These are phyloP conservation scores for Penicillium paradoxum DNA, from an alignment of 495 filamentous ascomycete species.

Conservation along the genomic window DNA sequence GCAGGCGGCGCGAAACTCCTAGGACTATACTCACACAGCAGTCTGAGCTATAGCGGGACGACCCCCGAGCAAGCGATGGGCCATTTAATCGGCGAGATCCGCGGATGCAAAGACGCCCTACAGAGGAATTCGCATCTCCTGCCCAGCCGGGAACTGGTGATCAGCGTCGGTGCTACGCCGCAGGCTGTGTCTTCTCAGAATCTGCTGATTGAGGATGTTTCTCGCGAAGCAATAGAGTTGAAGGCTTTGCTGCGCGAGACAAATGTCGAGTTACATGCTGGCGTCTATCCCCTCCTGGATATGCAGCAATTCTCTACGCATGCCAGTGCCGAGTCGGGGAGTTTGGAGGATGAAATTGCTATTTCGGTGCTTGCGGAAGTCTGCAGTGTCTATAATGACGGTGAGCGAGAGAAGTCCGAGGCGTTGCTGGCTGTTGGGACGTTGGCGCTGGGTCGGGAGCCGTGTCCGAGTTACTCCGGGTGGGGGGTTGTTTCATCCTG, in stretches of 20 bases:
- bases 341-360: slow-evolving; percentile 54
- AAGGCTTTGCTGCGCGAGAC: slow-evolving; percentile 21
- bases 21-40: slow-evolving; percentile 77
- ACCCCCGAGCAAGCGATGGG: slow-evolving; percentile 51
- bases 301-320: slow-evolving; percentile 78
- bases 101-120: slow-evolving; percentile 48
- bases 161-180: slow-evolving; percentile 79
- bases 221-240: slow-evolving; percentile 16
- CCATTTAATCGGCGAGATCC: slow-evolving; percentile 57
- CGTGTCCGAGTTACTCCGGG: slow-evolving; percentile 61
- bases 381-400: slow-evolving; percentile 59
- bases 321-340: slow-evolving; percentile 36
- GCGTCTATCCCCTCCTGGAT: slow-evolving; percentile 70
- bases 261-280: slow-evolving; percentile 64
- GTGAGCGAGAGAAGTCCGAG: slow-evolving; percentile 48
- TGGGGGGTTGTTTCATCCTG: slow-evolving; percentile 72
- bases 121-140: slow-evolving; percentile 26
- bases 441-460: slow-evolving; percentile 72
- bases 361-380: slow-evolving; percentile 70
- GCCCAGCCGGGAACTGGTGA: slow-evolving; percentile 40
- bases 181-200: slow-evolving; percentile 59
- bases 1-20: slow-evolving; percentile 41
- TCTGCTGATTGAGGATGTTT: slow-evolving; percentile 18
- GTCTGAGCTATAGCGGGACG: slow-evolving; percentile 60
- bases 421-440: slow-evolving; percentile 66